Evolutionary conservation across 2,329 filamentous ascomycete species (phyloP).

Genomic region (Exophiala dermatitidis): DNA sequence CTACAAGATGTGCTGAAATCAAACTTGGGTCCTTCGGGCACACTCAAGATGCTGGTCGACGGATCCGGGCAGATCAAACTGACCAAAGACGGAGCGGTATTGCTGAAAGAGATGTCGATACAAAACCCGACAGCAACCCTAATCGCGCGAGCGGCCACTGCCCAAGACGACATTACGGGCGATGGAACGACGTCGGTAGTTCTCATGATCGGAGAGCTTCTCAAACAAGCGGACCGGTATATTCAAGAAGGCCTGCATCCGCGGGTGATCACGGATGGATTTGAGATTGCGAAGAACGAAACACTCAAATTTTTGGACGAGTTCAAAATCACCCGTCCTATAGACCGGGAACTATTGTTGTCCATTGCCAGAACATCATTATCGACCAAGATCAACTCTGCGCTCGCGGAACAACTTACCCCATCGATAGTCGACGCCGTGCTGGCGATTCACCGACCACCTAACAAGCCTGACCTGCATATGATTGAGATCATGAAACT

Average conservation of each 20-base stretch:
- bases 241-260: slow-evolving; percentile 97
- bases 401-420: slow-evolving; percentile 82
- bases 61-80: slow-evolving; percentile 86
- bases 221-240: slow-evolving; percentile 95
- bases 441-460: slow-evolving; percentile 82
- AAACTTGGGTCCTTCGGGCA: slow-evolving; percentile 87
- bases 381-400: slow-evolving; percentile 86
- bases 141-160: slow-evolving; percentile 77
- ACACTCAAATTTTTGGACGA: slow-evolving; percentile 88
- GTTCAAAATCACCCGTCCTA: slow-evolving; percentile 82
- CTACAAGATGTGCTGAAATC: slow-evolving; percentile 91
- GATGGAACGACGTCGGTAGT: slow-evolving; percentile 97
- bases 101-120: slow-evolving; percentile 58
- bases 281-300: slow-evolving; percentile 92
- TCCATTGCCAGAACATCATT: slow-evolving; percentile 91
- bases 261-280: slow-evolving; percentile 92
- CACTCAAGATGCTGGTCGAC: slow-evolving; percentile 86
- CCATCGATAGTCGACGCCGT: slow-evolving; percentile 95
- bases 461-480: slow-evolving; percentile 89
- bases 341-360: slow-evolving; percentile 88
- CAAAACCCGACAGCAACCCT: slow-evolving; percentile 70
- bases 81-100: slow-evolving; percentile 95
- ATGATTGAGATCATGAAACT: slow-evolving; percentile 99
- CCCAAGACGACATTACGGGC: slow-evolving; percentile 96
- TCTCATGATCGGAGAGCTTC: slow-evolving; percentile 84